Base-by-base conservation (phyloP, 257 asterid genomes). In the Nicotiana benthamiana region DNA sequence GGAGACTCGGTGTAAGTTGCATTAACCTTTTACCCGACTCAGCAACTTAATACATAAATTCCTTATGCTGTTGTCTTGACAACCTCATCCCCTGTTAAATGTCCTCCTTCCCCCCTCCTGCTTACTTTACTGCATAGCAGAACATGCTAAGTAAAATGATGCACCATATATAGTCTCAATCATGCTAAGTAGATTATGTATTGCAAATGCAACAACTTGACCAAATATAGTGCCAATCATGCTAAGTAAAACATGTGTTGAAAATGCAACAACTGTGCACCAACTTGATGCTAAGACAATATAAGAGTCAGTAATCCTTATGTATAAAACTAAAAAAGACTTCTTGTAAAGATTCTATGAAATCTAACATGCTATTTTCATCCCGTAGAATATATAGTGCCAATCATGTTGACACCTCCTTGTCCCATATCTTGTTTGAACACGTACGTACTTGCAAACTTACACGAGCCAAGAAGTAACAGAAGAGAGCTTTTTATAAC, bases 1-100 rank as follows among this genome's bases (percentile, higher is more conserved):
- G 99, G 97, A 68, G 98, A 94, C 54, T 88, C 97, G 0, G 98
- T 96, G 99, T 96, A 84, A 92, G 99, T 89, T 36, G 75, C 8
- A 56, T 8, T 57, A 72, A 13, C 36, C 24, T 46, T 72, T 46
- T 22, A 2, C 36, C 60, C 36, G 46, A 4, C 15, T 24, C 4
- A 0, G 36, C 60, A 13, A 22, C 15, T 22, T 43, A 1, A 40
- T 40, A 15, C 22, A 12, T 0, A 26, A 46, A 6, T 64, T 64
- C 60, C 27, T 70, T 43, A 70, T 43, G 77, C 36, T 13, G 59
- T 20, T 70, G 12, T 15, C 11, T 6, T 24, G 20, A 70, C 30
- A n/a, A 67, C 53, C 11, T 67, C 53, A 40, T 68, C 77, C 51
- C 56, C 32, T 68, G 57, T 46, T 68, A 68, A 40, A 51, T 20